Evolutionary conservation across 2,329 filamentous ascomycete species (phyloP).

Genomic region (Fusarium sublunatum): DNA sequence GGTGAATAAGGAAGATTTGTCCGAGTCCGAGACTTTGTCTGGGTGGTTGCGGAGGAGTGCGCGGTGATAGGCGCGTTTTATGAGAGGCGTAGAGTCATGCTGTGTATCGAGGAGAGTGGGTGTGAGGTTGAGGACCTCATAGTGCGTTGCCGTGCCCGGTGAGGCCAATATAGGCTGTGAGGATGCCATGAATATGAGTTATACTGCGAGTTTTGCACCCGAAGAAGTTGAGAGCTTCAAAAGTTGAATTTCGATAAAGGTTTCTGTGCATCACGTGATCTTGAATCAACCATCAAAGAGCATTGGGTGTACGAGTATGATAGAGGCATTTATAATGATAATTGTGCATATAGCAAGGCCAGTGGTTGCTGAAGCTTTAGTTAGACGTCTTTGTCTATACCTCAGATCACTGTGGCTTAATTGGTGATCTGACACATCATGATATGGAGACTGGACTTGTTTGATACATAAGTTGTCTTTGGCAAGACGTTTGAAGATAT

Average conservation of each 20-base stretch:
- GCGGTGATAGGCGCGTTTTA: slow-evolving; percentile 73
- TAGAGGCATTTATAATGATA: neutral
- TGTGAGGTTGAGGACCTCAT: slow-evolving; percentile 69
- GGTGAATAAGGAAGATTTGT: slow-evolving; percentile 57
- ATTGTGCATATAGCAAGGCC: neutral
- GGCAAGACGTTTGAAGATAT: slow-evolving; percentile 30
- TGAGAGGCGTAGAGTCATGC: slow-evolving; percentile 57
- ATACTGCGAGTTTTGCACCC: slow-evolving; percentile 8
- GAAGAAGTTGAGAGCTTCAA: slow-evolving; percentile 15
- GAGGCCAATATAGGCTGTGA: slow-evolving; percentile 13
- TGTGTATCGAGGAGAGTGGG: slow-evolving; percentile 59
- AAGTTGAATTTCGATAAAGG: slow-evolving; percentile 3
- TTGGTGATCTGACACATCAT: slow-evolving; percentile 6
- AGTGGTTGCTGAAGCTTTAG: neutral
- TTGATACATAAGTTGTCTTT: slow-evolving; percentile 11
- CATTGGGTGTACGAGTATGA: neutral
- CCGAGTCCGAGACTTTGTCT: slow-evolving; percentile 60
- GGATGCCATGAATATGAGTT: slow-evolving; percentile 16
- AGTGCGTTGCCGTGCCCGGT: slow-evolving; percentile 60
- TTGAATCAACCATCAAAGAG: neutral
- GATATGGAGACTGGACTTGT: neutral
- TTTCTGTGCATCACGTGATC: slow-evolving; percentile 41
- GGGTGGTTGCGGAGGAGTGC: slow-evolving; percentile 75
- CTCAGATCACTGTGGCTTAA: neutral
- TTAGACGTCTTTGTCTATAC: neutral